These are phyloP conservation scores for Kokia cookei DNA, from an alignment of 441 rosid species.

Conservation along the genomic window DNA sequence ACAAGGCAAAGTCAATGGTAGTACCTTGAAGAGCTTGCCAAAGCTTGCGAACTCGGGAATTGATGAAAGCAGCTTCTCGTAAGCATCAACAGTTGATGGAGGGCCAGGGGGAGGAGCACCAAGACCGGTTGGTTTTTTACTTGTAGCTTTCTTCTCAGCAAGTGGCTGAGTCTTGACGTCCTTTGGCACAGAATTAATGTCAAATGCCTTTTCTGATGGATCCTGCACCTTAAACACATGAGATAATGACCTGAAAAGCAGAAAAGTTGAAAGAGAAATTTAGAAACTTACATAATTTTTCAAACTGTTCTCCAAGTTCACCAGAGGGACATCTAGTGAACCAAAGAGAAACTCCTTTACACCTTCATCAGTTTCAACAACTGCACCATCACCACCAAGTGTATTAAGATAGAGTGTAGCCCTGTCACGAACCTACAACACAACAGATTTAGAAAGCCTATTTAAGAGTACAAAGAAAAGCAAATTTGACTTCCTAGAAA, in stretches of 20 bases:
- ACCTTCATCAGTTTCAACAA: constrained; percentile 58
- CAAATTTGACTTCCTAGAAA: not conserved
- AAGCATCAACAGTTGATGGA: constrained; percentile 65
- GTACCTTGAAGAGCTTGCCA: constrained; percentile 92
- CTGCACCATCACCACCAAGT: constrained; percentile 66
- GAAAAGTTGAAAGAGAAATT: constrained; percentile 4
- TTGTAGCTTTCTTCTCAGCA: constrained; percentile 85
- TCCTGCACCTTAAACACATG: constrained; percentile 40
- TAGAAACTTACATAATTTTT: constrained; percentile 65
- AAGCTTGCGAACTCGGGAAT: constrained; percentile 72
- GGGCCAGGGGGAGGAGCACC: constrained; percentile 64
- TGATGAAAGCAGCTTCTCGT: constrained; percentile 76
- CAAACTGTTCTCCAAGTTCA: constrained; percentile 85
- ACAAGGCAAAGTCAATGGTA: not conserved
- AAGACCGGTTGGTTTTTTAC: constrained; percentile 83
- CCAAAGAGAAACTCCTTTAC: constrained; percentile 76
- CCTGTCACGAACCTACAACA: constrained; percentile 86
- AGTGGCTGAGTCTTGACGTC: constrained; percentile 85
- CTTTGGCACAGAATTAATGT: constrained; percentile 71
- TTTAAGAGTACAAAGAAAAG: not conserved
- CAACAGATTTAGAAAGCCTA: not conserved
- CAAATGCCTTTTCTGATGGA: constrained; percentile 78
- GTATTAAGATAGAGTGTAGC: constrained; percentile 84
- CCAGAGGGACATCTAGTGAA: constrained; percentile 71
- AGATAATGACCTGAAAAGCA: constrained; percentile 13